These are phyloP conservation scores for Tylopilus sp. DNA, from an alignment of 768 basidiomycete species.

Conservation along the genomic window DNA sequence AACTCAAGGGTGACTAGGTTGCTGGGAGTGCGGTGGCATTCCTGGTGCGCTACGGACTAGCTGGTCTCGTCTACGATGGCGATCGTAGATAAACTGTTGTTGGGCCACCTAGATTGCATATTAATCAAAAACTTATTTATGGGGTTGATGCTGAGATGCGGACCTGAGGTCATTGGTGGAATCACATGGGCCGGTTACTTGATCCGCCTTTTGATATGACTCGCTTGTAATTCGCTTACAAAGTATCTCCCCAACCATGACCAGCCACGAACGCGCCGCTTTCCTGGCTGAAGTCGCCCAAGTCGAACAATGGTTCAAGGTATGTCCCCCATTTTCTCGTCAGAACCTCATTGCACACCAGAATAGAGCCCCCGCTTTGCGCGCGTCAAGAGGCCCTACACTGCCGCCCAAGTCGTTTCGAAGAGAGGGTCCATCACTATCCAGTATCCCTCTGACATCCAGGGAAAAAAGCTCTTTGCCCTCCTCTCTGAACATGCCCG, in stretches of 20 bases:
- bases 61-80: slow-evolving; percentile 87
- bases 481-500: slow-evolving; percentile 74
- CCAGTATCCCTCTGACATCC: slow-evolving; percentile 79
- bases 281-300: slow-evolving; percentile 82
- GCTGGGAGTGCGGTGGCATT: slow-evolving; percentile 81
- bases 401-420: slow-evolving; percentile 87
- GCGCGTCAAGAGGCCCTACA: slow-evolving; percentile 86
- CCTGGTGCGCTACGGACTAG: slow-evolving; percentile 83
- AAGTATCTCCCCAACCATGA: slow-evolving; percentile 39
- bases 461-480: slow-evolving; percentile 83
- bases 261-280: slow-evolving; percentile 53
- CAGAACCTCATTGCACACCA: background rate
- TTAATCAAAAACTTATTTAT: background rate
- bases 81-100: slow-evolving; percentile 59
- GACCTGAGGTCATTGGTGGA: background rate
- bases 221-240: background rate
- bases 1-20: slow-evolving; percentile 39
- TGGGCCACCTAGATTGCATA: background rate
- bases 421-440: slow-evolving; percentile 89
- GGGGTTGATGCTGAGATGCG: no score
- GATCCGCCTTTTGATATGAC: slow-evolving; percentile 25
- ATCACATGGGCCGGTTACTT: slow-evolving; percentile 19
- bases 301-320: slow-evolving; percentile 94
- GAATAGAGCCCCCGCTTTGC: slow-evolving; percentile 83
- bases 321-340: slow-evolving; percentile 32